Evolutionary conservation across 371 early-diverging fungal species (phyloP), one percentile per base, ranked within the genome.

Genomic region (Parasitella parasitica): DNA sequence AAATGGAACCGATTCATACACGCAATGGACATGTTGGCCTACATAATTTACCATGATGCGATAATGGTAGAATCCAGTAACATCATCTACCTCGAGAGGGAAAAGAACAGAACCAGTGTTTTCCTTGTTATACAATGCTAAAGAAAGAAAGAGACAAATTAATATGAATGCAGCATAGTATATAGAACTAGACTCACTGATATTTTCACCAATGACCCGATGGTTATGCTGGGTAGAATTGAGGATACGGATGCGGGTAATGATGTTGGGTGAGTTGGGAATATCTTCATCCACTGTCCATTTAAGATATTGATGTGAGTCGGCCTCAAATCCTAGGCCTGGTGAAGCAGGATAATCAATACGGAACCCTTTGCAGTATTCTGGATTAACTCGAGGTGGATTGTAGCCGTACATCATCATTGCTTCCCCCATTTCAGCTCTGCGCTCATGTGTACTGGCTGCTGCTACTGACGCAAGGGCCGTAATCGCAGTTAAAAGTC

Each of bases 371-470:
- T 58, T 54, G 46, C 81, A 81, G 39, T 77, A 72, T 5, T 74
- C 78, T 12, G 81, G 81, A 26, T 81, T 81, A 12, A 72, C 68
- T 41, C 81, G 81, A 28, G 81, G 81, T 20, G 81, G 81, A 35
- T 77, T 77, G 50, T 77, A 76, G 16, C 81, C 81, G 49, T 66
- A 77, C 39, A 61, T 59, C 68, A 77, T 64, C 32, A 81, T 52
- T 2, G 75, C 75, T 49, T 81, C 76, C 24, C 72, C 75, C 0
- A 30, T 24, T 58, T 79, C 76, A 28, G 70, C 72, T 46, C 76
- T 52, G 4, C 48, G 63, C 6, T 63, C 55, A 30, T 59, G 11
- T 4, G 39, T 36, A 32, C 16, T 46, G 2, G 48, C 52, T 4
- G 18, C 7, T 11, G 49, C 50, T n/a, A n/a, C n/a, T 4, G 27